These are phyloP conservation scores for Drechslerella stenobrocha DNA, from an alignment of 2,329 filamentous ascomycete species.

Conservation along the genomic window DNA sequence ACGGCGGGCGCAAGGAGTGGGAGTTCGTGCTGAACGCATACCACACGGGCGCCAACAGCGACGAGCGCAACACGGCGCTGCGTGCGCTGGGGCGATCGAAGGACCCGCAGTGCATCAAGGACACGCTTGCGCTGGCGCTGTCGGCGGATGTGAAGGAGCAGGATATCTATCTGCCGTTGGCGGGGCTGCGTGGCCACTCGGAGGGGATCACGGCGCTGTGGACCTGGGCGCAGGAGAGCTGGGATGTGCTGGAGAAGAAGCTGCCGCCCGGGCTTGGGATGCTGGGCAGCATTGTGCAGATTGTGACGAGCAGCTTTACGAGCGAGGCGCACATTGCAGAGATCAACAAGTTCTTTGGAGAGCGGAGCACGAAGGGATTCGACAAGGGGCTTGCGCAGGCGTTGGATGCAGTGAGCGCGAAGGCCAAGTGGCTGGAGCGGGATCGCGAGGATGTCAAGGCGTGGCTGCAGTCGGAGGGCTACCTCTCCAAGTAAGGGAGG, in stretches of 20 bases:
- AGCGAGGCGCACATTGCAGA: conserved; percentile 72
- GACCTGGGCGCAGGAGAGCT: conserved; percentile 81
- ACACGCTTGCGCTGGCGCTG: conserved; percentile 74
- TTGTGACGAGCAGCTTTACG: conserved; percentile 80
- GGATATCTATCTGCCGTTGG: conserved; percentile 78
- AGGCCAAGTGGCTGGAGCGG: conserved; percentile 76
- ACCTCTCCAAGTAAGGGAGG: conserved; percentile 58
- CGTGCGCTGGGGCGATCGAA: conserved; percentile 78
- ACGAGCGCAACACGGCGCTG: conserved; percentile 89
- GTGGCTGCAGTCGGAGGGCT: conserved; percentile 71
- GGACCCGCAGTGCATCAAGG: conserved; percentile 76
- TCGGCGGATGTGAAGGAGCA: conserved; percentile 48
- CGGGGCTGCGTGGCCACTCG: conserved; percentile 73
- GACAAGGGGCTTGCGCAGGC: conserved; percentile 89
- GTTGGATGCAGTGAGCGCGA: conserved; percentile 79
- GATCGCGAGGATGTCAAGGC: conserved; percentile 75
- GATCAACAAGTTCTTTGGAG: conserved; percentile 77
- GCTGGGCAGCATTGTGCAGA: conserved; percentile 78
- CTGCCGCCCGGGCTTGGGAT: conserved; percentile 85
- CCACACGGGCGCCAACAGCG: conserved; percentile 72
- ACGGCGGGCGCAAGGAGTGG: conserved; percentile 86
- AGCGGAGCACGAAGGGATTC: conserved; percentile 82
- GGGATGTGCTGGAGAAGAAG: conserved; percentile 78
- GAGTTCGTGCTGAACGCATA: conserved; percentile 75
- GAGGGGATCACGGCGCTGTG: conserved; percentile 80